Base-by-base conservation (phyloP, 768 basidiomycete species). In the Lepiota brunneoincarnata region DNA sequence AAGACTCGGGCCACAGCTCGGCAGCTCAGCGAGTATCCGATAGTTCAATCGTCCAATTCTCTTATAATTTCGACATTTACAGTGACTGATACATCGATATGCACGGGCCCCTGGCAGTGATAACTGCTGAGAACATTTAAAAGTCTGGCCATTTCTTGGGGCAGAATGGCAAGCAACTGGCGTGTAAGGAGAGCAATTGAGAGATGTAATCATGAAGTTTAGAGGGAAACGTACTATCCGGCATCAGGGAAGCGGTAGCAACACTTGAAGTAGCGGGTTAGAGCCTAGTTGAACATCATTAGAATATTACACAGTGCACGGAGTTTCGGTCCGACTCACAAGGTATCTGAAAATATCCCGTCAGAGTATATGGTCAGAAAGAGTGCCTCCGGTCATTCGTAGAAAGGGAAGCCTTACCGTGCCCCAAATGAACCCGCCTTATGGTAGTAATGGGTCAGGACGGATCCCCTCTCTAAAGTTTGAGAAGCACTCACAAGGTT, bases 371-470 rank as follows among this genome's bases (percentile, higher is more conserved):
- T 31, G 31, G 6, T 31, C 11, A 31, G 31, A 31, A 31, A 31
- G 3, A 10, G 31, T 31, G 31, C 7, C 7, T 7, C 7, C 7
- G 26, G 26, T 28, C 26, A 28, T 28, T 28, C 7, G 2, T 12
- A 43, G 14, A 9, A 14, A 26, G 14, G 18, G n/a, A 26, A 26
- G 10, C 23, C 49, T 49, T 12, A 49, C 49, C 38, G 37, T 40
- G 14, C 49, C 49, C 49, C 49, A 26, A 23, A 40, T 28, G 14
- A 49, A 49, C n/a, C 49, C 49, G 14, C 49, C 49, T 49, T 35
- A 18, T 23, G 24, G 7, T n/a, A 34, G 14, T 15, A 3, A 46
- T 11, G 5, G n/a, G 7, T 28, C 31, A 46, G 11, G n/a, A 3
- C 10, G 26, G 28, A 15, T n/a, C 15, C 24, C 6, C n/a, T 28